These are phyloP conservation scores for Apiospora arundinis DNA, from an alignment of 2,329 filamentous ascomycete species.

Conservation along the genomic window DNA sequence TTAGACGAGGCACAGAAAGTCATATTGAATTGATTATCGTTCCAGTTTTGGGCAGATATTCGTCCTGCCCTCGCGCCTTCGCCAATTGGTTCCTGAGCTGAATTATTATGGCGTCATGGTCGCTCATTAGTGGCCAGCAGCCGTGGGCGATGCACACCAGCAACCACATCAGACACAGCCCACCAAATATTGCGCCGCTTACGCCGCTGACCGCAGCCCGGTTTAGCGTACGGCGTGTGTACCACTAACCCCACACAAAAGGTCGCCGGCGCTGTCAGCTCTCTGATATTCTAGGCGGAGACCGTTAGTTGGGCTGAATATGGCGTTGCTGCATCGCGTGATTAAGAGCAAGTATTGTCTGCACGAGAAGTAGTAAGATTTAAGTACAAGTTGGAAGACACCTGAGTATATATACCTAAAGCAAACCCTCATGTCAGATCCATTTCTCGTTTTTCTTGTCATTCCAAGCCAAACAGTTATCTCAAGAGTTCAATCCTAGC, in stretches of 20 bases:
- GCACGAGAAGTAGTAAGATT: background rate
- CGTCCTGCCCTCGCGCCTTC: background rate
- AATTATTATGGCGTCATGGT: background rate
- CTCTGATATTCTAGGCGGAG: no score
- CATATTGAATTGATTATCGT: no score
- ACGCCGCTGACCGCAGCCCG: background rate
- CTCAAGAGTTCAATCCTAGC: background rate
- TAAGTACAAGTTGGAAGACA: background rate
- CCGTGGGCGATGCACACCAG: background rate
- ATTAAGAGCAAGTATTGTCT: no score
- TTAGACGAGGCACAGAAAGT: no score
- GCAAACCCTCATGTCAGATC: background rate
- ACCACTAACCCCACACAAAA: no score
- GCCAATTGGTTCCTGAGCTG: background rate
- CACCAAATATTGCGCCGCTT: background rate
- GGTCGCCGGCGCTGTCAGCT: no score
- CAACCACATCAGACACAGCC: background rate
- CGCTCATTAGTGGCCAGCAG: background rate
- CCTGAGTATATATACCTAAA: background rate
- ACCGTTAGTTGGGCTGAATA: no score
- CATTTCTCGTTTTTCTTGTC: background rate
- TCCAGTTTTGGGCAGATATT: background rate
- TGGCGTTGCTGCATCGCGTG: no score
- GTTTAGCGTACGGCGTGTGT: background rate
- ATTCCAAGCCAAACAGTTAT: background rate